Conservation (phyloP, 441 rosid genomes). For the Bocquillonia castaneifolia region DNA sequence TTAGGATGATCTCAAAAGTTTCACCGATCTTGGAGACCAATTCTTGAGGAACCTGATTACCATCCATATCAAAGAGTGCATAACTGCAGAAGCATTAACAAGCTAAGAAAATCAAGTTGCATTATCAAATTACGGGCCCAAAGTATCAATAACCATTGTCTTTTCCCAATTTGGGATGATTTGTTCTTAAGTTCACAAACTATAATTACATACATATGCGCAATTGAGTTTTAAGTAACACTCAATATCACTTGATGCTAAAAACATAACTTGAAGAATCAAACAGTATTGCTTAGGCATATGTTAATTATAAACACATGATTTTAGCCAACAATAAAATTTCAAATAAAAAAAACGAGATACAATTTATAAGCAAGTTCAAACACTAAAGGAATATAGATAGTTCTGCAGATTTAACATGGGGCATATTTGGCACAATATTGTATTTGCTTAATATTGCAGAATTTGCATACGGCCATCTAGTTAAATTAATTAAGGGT, state of each 20-base stretch:
- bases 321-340: background rate
- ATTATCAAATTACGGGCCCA: background rate
- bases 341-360: background rate
- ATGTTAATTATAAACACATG: background rate
- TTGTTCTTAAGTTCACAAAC: no score
- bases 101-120: background rate
- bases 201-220: no score
- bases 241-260: background rate
- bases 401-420: background rate
- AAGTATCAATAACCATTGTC: background rate
- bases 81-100: conserved; percentile 47
- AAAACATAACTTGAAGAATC: background rate
- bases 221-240: no score
- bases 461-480: background rate
- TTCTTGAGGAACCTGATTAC: conserved; percentile 81
- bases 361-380: background rate
- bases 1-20: conserved; percentile 67
- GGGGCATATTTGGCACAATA: background rate
- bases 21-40: conserved; percentile 73
- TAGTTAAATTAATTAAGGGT: background rate
- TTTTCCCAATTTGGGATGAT: background rate
- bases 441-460: background rate
- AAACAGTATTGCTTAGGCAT: background rate
- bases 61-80: conserved; percentile 83
- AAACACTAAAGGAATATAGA: background rate